phyloP scores from a whole-genome alignment of 2,329 filamentous ascomycete genomes.

The Blastomyces gilchristii region DNA sequence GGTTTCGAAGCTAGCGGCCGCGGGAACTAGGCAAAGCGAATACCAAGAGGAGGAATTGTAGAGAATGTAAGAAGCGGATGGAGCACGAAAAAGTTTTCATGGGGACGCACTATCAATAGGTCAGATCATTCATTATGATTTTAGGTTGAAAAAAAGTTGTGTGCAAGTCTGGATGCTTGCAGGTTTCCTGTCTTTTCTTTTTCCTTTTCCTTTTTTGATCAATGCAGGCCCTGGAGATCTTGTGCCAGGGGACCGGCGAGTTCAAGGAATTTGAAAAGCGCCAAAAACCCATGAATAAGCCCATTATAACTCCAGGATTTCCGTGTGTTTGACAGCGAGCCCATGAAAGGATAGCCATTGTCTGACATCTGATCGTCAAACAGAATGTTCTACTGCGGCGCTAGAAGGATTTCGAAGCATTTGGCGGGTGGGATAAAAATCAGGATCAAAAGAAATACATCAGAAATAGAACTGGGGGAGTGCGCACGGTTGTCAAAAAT shows the following conservation, averaged over 20 bases:
- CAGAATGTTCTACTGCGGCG: not conserved
- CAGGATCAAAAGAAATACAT: not conserved
- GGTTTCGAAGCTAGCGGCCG: not conserved
- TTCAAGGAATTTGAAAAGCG: not conserved
- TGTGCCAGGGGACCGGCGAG: not conserved
- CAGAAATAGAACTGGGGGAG: not conserved
- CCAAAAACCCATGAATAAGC: not conserved
- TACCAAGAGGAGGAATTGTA: not conserved
- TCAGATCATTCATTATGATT: not conserved
- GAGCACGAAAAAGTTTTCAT: not conserved
- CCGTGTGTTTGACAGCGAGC: not conserved
- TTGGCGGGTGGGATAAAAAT: not conserved
- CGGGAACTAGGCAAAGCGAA: not conserved
- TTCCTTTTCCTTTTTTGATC: not conserved
- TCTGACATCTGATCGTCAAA: not conserved
- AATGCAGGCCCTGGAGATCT: constrained; percentile 4
- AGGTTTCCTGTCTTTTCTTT: not conserved
- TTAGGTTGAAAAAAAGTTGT: not conserved
- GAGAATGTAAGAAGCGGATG: not conserved
- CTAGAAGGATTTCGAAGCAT: constrained; percentile 3
- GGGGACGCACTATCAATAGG: constrained; percentile 2
- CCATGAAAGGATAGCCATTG: not conserved
- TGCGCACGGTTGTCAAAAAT: not conserved
- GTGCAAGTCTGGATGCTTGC: constrained; percentile 2
- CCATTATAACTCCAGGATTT: not conserved